Base-by-base conservation (phyloP, 441 rosid species). In the Pelargonium fulgidum region DNA sequence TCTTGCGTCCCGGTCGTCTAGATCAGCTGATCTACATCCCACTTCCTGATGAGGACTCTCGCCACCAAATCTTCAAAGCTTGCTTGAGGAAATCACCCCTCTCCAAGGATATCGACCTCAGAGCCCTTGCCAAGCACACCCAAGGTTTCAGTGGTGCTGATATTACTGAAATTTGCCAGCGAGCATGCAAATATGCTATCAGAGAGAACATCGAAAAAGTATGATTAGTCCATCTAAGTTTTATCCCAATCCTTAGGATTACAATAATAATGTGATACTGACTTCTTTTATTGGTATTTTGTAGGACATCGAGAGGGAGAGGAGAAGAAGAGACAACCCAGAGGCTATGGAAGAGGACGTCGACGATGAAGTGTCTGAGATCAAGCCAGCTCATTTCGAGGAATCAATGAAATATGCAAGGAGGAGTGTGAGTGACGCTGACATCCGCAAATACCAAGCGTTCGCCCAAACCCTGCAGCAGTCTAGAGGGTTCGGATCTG, bases 131-230 rank as follows among this genome's bases (percentile, higher is more conserved):
- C 2, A 88, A 81, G 62, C 83, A 82, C 65, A 84, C 90, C 0
- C 89, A 87, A 64, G 92, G 95, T 65, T 87, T 89, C 71, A 83
- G 92, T 7, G 92, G 95, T 29, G 94, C 94, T 11, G 94, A 86
- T 75, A 84, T 89, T 36, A 89, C 90, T 0, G 95, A 89, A 76
- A 85, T 89, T 64, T 87, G 92, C 75, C 91, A 89, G 79, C 87
- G 91, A 16, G 82, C 92, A 50, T 78, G 84, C 85, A 89, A 89
- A 73, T 87, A 85, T 76, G 92, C 89, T 33, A 86, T 87, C 59
- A 81, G 92, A 79, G 92, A 89, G 68, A 83, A 87, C 77, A 87
- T 87, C 36, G 92, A 89, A 80, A 86, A 89, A 80, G 92, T 85
- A 72, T 2, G 62, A 7, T 47, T 11, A n/a, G n/a, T n/a, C n/a